phyloP scores from a whole-genome alignment of 805 yeast species.

The Suhomyces emberorum region DNA sequence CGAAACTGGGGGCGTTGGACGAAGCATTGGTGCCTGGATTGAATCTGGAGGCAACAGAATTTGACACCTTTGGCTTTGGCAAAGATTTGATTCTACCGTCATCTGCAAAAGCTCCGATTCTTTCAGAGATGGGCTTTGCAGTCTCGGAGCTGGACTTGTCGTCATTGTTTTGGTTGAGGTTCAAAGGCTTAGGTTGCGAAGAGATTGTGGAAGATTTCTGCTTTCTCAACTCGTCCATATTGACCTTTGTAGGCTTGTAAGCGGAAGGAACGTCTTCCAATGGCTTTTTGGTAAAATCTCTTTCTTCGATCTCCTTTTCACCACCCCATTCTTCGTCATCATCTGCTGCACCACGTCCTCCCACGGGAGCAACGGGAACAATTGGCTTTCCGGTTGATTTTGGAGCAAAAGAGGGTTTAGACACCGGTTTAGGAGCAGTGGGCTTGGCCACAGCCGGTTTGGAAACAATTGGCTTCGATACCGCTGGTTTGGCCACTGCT shows the following conservation, averaged over 20 bases:
- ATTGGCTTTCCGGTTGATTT: constrained; percentile 40
- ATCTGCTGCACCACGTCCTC: constrained; percentile 26
- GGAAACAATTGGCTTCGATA: constrained; percentile 8
- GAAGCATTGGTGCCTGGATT: constrained; percentile 27
- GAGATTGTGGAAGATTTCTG: constrained; percentile 45
- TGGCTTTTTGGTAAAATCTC: constrained; percentile 51
- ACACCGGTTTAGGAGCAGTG: constrained; percentile 26
- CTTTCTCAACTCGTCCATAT: constrained; percentile 52
- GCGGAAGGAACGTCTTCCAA: constrained; percentile 55
- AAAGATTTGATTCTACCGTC: constrained; percentile 56
- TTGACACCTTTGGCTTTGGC: constrained; percentile 58
- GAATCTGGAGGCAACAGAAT: constrained; percentile 51
- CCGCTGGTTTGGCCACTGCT: constrained; percentile 15
- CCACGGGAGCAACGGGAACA: constrained; percentile 13
- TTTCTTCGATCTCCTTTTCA: constrained; percentile 53
- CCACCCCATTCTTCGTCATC: constrained; percentile 72
- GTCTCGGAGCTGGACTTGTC: constrained; percentile 19
- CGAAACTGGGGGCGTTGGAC: constrained; percentile 24
- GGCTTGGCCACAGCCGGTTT: constrained; percentile 22
- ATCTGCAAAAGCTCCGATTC: constrained; percentile 40
- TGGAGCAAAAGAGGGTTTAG: constrained; percentile 32
- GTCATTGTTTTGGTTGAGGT: constrained; percentile 4
- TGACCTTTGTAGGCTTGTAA: constrained; percentile 64
- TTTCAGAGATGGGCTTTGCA: constrained; percentile 50
- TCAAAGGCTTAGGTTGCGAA: constrained; percentile 34